Conservation (phyloP, 2,329 filamentous ascomycete species). For the Trichoderma endophyticum region DNA sequence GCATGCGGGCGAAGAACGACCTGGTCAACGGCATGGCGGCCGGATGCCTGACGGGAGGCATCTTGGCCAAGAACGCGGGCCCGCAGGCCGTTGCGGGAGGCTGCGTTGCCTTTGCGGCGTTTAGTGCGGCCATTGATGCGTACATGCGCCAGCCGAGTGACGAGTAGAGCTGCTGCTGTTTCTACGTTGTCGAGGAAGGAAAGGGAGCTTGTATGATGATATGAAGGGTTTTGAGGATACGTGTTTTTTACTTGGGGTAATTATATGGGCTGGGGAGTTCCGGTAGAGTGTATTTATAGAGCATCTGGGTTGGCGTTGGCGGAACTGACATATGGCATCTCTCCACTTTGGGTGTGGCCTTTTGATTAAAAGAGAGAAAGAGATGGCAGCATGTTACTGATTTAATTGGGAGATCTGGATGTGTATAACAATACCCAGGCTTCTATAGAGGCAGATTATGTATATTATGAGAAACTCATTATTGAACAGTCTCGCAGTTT, state of each 20-base stretch:
- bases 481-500: neutral
- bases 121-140: constrained; percentile 85
- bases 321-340: constrained; percentile 17
- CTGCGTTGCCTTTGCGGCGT: constrained; percentile 90
- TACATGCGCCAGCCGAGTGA: constrained; percentile 80
- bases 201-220: constrained; percentile 14
- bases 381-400: neutral
- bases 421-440: constrained; percentile 8
- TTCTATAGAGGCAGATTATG: constrained; percentile 10
- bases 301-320: constrained; percentile 34
- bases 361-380: neutral
- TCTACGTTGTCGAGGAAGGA: neutral
- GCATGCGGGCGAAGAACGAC: constrained; percentile 89
- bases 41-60: constrained; percentile 87
- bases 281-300: constrained; percentile 26
- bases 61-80: constrained; percentile 80
- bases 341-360: neutral
- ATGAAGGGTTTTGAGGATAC: neutral
- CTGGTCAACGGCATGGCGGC: constrained; percentile 81
- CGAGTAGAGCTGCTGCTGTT: constrained; percentile 36
- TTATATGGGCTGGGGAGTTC: constrained; percentile 28
- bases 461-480: constrained; percentile 4
- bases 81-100: constrained; percentile 85
- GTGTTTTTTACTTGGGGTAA: constrained; percentile 13
- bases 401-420: neutral